Percentiles rank a stretch among this genome's conserved stretches.
phyloP scores from a whole-genome alignment of 2,329 filamentous ascomycete genomes.

The Fonsecaea nubica region DNA sequence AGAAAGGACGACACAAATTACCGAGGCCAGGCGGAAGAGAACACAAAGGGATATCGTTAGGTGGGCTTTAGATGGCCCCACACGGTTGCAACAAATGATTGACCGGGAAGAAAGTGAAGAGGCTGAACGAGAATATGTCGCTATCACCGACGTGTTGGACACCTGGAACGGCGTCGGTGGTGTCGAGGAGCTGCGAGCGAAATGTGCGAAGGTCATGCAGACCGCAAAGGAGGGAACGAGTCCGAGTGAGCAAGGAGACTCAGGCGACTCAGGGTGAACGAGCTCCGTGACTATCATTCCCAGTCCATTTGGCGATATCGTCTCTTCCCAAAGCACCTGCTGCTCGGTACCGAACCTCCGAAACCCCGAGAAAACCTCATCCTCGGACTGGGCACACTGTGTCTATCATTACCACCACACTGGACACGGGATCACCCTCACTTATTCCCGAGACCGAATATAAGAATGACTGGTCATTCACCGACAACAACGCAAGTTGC shows the following conservation, averaged over 20 bases:
- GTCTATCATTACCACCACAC: neutral
- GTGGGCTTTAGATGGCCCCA: slow-evolving; percentile 54
- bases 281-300: neutral
- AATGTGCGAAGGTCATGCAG: slow-evolving; percentile 51
- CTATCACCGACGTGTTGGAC: slow-evolving; percentile 48
- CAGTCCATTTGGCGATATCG: neutral
- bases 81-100: slow-evolving; percentile 47
- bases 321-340: neutral
- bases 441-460: neutral
- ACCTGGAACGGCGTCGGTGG: slow-evolving; percentile 54
- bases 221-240: neutral
- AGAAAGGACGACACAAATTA: slow-evolving; percentile 42
- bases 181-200: slow-evolving; percentile 48
- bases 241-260: slow-evolving; percentile 13
- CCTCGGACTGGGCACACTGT: neutral
- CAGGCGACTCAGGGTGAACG: neutral
- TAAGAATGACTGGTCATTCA: neutral
- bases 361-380: neutral
- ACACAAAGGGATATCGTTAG: slow-evolving; percentile 51
- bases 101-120: slow-evolving; percentile 49
- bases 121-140: slow-evolving; percentile 51
- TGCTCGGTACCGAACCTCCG: neutral
- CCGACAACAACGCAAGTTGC: neutral
- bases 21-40: slow-evolving; percentile 40
- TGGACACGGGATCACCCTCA: neutral